These are phyloP conservation scores for Mucor lusitanicus DNA, from an alignment of 371 early-diverging fungal species.

Conservation along the genomic window DNA sequence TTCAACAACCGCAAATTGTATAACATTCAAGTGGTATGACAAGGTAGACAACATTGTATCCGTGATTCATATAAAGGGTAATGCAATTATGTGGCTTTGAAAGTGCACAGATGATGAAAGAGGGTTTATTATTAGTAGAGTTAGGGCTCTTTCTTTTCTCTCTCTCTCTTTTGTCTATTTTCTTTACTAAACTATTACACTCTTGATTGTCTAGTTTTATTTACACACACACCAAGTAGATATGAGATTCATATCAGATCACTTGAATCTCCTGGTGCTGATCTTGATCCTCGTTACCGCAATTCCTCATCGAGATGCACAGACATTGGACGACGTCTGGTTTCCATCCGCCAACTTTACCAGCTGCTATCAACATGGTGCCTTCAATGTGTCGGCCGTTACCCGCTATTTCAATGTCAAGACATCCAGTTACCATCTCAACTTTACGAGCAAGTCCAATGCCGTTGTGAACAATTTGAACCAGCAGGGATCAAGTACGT, in stretches of 20 bases:
- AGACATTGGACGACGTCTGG: conserved; percentile 16
- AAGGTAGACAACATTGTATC: neutral
- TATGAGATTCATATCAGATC: conserved; percentile 2
- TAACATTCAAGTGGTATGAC: neutral
- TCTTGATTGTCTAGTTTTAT: neutral
- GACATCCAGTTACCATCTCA: conserved; percentile 10
- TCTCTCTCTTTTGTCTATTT: neutral
- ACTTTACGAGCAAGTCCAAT: conserved; percentile 16
- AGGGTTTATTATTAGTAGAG: neutral
- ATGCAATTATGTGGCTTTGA: conserved; percentile 6
- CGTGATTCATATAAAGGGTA: neutral
- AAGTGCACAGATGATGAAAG: neutral
- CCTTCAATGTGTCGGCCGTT: conserved; percentile 17
- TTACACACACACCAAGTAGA: neutral
- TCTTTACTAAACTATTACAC: neutral
- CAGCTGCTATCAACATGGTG: conserved; percentile 9
- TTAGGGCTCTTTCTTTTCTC: neutral
- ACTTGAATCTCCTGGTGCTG: neutral
- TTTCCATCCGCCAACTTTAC: conserved; percentile 23
- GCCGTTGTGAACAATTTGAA: conserved; percentile 17
- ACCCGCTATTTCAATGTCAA: conserved; percentile 22
- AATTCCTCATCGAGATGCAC: conserved; percentile 4
- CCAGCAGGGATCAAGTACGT: conserved; percentile 22
- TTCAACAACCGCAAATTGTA: neutral
- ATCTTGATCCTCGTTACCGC: neutral